A percentile compares a stretch with the other conserved stretches of the same genome.
These are phyloP conservation scores for Chlorella sp. DNA, from an alignment of 139 green algal species.

Conservation along the genomic window DNA sequence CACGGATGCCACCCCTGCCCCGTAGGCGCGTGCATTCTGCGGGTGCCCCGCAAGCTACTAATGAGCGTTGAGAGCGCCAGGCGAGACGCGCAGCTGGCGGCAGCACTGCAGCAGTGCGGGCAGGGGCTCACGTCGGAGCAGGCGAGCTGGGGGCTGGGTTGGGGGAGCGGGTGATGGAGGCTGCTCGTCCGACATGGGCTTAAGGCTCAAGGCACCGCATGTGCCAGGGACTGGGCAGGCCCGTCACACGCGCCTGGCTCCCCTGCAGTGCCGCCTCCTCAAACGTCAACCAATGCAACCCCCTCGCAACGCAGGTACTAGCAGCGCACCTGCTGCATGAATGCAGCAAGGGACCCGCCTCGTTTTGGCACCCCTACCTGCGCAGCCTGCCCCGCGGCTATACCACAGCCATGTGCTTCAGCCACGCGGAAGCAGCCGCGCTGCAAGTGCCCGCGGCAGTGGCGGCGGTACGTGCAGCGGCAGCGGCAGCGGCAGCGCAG, in stretches of 20 bases:
- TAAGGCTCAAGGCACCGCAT: no score
- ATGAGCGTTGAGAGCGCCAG: conserved; percentile 48
- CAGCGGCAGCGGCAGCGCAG: conserved; percentile 41
- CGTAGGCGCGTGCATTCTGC: conserved; percentile 48
- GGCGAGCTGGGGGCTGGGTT: neutral
- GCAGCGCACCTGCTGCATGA: conserved; percentile 76
- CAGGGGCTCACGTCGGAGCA: conserved; percentile 39
- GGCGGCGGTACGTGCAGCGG: conserved; percentile 33
- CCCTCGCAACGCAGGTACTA: conserved; percentile 68
- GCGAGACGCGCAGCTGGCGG: conserved; percentile 22
- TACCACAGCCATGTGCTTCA: conserved; percentile 56
- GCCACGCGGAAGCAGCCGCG: conserved; percentile 24
- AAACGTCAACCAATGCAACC: no score
- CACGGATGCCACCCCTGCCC: neutral
- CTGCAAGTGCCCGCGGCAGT: conserved; percentile 54
- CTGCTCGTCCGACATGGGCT: neutral
- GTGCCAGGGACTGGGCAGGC: no score
- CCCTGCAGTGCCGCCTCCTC: no score
- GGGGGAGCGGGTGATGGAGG: no score
- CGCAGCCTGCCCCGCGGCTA: conserved; percentile 68
- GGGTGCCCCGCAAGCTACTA: conserved; percentile 59
- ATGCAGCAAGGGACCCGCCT: conserved; percentile 50
- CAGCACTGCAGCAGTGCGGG: neutral
- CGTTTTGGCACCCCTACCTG: conserved; percentile 75
- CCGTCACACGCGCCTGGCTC: no score